Evolutionary conservation across 2,329 filamentous ascomycete species (phyloP), one percentile per base, ranked within the genome.

Genomic region (Grosmannia serpens): DNA sequence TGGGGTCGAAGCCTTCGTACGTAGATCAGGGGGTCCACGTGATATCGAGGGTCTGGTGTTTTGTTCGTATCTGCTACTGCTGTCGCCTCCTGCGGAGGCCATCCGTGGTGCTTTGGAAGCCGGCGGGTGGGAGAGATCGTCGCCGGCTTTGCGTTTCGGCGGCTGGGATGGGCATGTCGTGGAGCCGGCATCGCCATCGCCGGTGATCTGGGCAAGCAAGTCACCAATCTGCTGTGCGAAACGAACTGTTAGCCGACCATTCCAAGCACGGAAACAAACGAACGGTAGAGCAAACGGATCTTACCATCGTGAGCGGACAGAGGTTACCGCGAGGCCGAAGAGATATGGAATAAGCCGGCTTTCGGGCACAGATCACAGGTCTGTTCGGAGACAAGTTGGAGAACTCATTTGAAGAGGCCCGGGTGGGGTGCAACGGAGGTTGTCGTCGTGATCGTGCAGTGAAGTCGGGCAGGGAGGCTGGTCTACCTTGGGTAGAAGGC

Each of bases 161-260:
- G 68, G 65, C 64, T 20, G 71, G 64, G 50, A 62, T 59, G 53
- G 68, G 62, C 20, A 68, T 62, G 72, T 65, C 17, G 76, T 65
- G 11, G 73, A 67, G 31, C 72, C 62, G 57, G 68, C 50, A 64
- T 75, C 70, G 67, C 77, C 75, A 62, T 77, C 76, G 66, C 82
- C 83, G 63, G 75, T 80, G 63, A 86, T 86, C 67, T 82, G 79
- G 63, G 81, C 83, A 38, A 83, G 74, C n/a, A 83, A 72, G 62
- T 83, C 79, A 61, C 76, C 71, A 64, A 83, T 82, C 77, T 80
- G 60, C 22, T 26, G 15, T 17, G 17, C 7, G 22, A 27, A 20
- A 26, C 13, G 9, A 10, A 27, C 24, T 15, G 13, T 15, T 17
- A 27, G 47, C 11, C 15, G 17, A 22, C 20, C 20, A n/a, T n/a